These are phyloP conservation scores for Intubia oerlemansii DNA, from an alignment of 2,329 filamentous ascomycete species.

Conservation along the genomic window DNA sequence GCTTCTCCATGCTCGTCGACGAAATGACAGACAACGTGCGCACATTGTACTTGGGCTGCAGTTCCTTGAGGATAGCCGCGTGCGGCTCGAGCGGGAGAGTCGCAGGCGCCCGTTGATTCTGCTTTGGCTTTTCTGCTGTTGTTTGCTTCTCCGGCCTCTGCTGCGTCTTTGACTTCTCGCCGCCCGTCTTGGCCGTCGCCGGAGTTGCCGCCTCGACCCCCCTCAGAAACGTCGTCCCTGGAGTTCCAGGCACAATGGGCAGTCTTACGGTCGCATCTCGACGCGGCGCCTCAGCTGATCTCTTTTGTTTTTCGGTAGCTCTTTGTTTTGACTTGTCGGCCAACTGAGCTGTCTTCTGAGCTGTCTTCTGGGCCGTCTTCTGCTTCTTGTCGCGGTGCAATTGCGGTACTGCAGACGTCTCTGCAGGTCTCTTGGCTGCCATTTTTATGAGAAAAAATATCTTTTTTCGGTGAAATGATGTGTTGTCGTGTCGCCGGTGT, in stretches of 20 bases:
- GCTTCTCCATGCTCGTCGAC: constrained; percentile 36
- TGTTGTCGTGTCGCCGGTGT: too few relatives aligned
- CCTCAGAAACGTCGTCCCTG: too few relatives aligned
- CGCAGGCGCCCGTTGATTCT: constrained; percentile 4
- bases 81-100: constrained; percentile 16
- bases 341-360: too few relatives aligned
- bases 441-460: too few relatives aligned
- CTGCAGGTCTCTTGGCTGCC: constrained; percentile 1
- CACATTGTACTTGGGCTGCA: constrained; percentile 26
- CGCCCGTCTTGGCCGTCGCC: constrained; percentile 1
- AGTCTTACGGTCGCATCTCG: too few relatives aligned
- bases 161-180: constrained; percentile 9
- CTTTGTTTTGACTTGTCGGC: too few relatives aligned
- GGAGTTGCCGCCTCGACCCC: too few relatives aligned
- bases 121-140: constrained; percentile 10
- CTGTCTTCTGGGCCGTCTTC: too few relatives aligned
- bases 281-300: too few relatives aligned
- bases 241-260: too few relatives aligned
- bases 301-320: too few relatives aligned
- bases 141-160: constrained; percentile 11
- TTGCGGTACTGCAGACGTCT: neutral
- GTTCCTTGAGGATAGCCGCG: constrained; percentile 20
- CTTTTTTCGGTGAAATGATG: too few relatives aligned
- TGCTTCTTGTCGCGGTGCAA: constrained; percentile 2
- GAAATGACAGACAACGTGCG: constrained; percentile 33